These are phyloP conservation scores for Stylosanthes scabra DNA, from an alignment of 331 rosid species.

Conservation along the genomic window DNA sequence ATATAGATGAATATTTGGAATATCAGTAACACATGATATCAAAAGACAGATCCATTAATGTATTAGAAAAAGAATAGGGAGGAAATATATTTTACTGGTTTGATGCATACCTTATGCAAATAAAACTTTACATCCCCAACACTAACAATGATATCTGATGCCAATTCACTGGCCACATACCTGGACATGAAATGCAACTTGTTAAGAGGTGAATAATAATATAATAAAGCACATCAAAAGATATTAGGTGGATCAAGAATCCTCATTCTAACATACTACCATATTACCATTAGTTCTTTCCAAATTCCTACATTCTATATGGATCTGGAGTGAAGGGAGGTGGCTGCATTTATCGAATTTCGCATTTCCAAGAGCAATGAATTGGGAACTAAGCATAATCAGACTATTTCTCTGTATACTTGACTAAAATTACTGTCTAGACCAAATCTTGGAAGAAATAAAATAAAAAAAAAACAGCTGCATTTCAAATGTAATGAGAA, in stretches of 20 bases:
- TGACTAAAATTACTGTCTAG: constrained; percentile 1
- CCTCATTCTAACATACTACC: neutral
- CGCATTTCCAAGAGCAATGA: neutral
- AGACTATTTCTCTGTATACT: constrained; percentile 8
- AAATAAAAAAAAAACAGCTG: neutral
- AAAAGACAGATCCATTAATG: constrained; percentile 14
- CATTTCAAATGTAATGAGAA: neutral
- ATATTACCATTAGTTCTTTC: neutral
- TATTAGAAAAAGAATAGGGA: constrained; percentile 2
- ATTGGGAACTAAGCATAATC: neutral
- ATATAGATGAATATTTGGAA: constrained; percentile 34
- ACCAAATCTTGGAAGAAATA: neutral
- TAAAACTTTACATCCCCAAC: constrained; percentile 80
- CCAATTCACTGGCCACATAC: constrained; percentile 86
- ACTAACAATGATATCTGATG: constrained; percentile 69
- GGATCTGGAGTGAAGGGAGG: constrained; percentile 12
- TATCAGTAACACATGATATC: constrained; percentile 40
- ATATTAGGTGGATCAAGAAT: constrained; percentile 12
- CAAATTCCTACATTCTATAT: constrained; percentile 7
- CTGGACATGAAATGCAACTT: constrained; percentile 54
- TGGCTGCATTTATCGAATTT: neutral
- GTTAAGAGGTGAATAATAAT: constrained; percentile 23
- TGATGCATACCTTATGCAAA: constrained; percentile 82
- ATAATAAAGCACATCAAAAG: neutral
- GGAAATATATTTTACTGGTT: constrained; percentile 16